A percentile compares a stretch with the other conserved stretches of the same genome.
These are phyloP conservation scores for Stylosanthes scabra DNA, from an alignment of 331 rosid species.

Conservation along the genomic window DNA sequence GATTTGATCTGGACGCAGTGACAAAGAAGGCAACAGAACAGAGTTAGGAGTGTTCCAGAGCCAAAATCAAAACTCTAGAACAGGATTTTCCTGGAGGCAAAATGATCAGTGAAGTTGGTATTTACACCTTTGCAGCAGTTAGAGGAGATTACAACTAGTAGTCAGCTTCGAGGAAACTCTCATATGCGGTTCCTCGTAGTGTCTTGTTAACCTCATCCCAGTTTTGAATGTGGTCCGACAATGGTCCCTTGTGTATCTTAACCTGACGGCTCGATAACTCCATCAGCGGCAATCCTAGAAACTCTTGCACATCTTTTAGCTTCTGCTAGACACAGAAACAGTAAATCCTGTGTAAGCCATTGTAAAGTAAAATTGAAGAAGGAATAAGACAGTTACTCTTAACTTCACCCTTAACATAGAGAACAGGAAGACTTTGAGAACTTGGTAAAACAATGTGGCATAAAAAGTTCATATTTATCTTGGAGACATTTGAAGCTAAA, in stretches of 20 bases:
- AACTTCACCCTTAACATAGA: not conserved
- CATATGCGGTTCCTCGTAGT: slow-evolving; percentile 69
- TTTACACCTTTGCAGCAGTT: slow-evolving; percentile 57
- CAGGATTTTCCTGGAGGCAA: slow-evolving; percentile 39
- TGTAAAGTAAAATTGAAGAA: not conserved
- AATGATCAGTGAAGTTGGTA: slow-evolving; percentile 51
- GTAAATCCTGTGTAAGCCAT: not conserved
- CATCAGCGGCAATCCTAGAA: slow-evolving; percentile 72
- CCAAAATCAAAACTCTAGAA: slow-evolving; percentile 33
- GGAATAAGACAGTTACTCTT: not conserved
- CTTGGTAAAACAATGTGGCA: not conserved
- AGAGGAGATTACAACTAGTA: slow-evolving; percentile 51
- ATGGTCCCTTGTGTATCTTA: slow-evolving; percentile 79
- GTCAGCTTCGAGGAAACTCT: slow-evolving; percentile 72
- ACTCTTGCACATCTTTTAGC: slow-evolving; percentile 74
- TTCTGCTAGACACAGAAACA: slow-evolving; percentile 59
- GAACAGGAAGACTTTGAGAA: no score
- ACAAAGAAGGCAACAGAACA: not conserved
- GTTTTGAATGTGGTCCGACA: slow-evolving; percentile 75
- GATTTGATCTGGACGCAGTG: slow-evolving; percentile 43
- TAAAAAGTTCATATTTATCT: slow-evolving; percentile 1
- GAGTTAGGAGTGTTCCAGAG: slow-evolving; percentile 31
- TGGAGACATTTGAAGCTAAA: slow-evolving; percentile 22
- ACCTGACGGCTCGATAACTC: slow-evolving; percentile 80
- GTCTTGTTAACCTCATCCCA: slow-evolving; percentile 85